These are phyloP conservation scores for Plasmodium chabaudi DNA, from an alignment of 169 alveolate species.

Conservation along the genomic window DNA sequence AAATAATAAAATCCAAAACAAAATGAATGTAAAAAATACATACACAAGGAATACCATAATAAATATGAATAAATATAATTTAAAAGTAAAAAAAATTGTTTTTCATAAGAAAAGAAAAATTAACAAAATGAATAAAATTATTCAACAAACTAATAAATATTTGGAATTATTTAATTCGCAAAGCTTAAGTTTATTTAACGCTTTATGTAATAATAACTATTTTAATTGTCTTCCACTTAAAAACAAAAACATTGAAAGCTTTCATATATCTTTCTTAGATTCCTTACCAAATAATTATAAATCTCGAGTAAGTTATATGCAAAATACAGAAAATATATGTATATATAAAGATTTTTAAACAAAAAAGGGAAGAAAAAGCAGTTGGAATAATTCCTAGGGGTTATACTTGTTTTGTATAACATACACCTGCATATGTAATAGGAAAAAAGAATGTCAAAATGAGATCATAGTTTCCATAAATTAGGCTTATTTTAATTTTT, in stretches of 20 bases:
- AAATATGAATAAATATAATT: constrained; percentile 10
- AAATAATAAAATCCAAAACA: background rate
- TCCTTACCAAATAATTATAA: constrained; percentile 7
- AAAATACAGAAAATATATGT: constrained; percentile 46
- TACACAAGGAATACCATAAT: too few species aligned
- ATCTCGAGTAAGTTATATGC: constrained; percentile 16
- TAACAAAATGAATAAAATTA: background rate
- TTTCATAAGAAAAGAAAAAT: constrained; percentile 8
- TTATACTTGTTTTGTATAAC: constrained; percentile 21
- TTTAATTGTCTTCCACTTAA: constrained; percentile 22
- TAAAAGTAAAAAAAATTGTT: constrained; percentile 55
- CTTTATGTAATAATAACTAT: constrained; percentile 9
- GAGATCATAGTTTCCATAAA: background rate
- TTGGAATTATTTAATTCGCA: background rate
- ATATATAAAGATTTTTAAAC: constrained; percentile 47
- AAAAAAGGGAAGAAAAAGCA: background rate
- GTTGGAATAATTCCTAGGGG: background rate
- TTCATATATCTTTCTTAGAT: constrained; percentile 55
- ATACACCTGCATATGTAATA: constrained; percentile 9
- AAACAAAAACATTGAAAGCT: constrained; percentile 73
- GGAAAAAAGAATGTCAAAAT: background rate
- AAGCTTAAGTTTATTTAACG: background rate
- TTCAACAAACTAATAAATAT: background rate
- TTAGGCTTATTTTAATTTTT: background rate
- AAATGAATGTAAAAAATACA: too few species aligned